Base-by-base conservation (phyloP, 139 green algal species). In the Chlamydomonas urium region DNA sequence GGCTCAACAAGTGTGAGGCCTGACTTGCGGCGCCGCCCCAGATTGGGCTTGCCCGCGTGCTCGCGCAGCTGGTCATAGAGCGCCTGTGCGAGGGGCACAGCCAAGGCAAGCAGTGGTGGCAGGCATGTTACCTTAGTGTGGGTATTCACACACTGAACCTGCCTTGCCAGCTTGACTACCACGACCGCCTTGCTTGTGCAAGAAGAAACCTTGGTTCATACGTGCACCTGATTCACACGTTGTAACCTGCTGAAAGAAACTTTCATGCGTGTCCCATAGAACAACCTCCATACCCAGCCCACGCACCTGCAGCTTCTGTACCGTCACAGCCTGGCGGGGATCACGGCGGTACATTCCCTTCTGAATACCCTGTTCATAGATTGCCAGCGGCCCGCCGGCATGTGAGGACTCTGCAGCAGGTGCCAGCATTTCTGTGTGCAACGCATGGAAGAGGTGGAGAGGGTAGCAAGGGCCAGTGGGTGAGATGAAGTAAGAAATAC, bases 251-350 rank as follows among this genome's bases (percentile, higher is more conserved):
- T 8, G n/a, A 61, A 17, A 32, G 3, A 45, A 48, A 28, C 2
- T 4, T 17, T 47, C 26, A 58, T 10, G 5, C 19, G n/a, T 6
- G 4, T 21, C 21, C 63, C 34, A 10, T 36, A 23, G 5, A 38
- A 31, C 21, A 57, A 37, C 37, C 24, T 17, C 21, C 62, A 34
- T 31, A 23, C 34, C 26, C 31, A n/a, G 2, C n/a, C 3, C 19
- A 2, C 61, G n/a, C n/a, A 86, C 83, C 75, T 91, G 83, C 42
- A 97, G 76, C 48, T 81, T 80, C 6, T 75, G 6, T 2, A 93
- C 81, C 1, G 89, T 91, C 1, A 74, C 37, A 61, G 90, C 82
- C 81, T 97, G 92, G 2, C 87, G 81, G 0, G 86, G 79, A 61
- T 97, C 92, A 38, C 79, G 62, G 23, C 88, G 79, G 62, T 87